Evolutionary conservation across 1,284 basidiomycete species (phyloP).

Genomic region (Ustilago loliicola): DNA sequence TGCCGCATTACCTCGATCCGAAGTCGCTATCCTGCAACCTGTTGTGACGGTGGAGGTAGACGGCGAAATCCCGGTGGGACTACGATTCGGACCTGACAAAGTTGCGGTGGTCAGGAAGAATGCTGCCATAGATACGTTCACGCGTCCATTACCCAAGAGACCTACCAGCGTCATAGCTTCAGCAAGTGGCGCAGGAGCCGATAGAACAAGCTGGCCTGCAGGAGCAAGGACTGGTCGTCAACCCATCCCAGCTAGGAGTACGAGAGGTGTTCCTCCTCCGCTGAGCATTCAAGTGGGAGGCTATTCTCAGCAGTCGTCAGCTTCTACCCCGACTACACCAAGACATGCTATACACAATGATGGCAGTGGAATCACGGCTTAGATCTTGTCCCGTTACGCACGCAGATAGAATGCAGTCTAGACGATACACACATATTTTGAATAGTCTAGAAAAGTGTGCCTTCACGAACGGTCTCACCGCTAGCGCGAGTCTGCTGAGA

Average conservation of each 20-base stretch:
- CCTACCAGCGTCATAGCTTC: slow-evolving; percentile 18
- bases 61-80: slow-evolving; percentile 34
- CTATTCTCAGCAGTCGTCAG: slow-evolving; percentile 13
- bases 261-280: slow-evolving; percentile 10
- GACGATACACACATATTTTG: background rate
- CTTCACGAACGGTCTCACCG: slow-evolving; percentile 23
- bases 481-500: background rate
- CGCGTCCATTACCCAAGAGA: slow-evolving; percentile 30
- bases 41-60: slow-evolving; percentile 74
- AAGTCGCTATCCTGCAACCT: slow-evolving; percentile 90
- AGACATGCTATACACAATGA: slow-evolving; percentile 11
- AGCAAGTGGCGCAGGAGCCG: background rate
- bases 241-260: background rate
- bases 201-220: slow-evolving; percentile 16
- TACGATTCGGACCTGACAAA: slow-evolving; percentile 40
- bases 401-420: background rate
- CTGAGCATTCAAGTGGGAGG: slow-evolving; percentile 9
- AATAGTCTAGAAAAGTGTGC: slow-evolving; percentile 33
- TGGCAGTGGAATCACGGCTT: slow-evolving; percentile 13
- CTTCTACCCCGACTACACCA: slow-evolving; percentile 28
- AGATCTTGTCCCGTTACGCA: slow-evolving; percentile 3
- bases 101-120: slow-evolving; percentile 47
- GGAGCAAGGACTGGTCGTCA: slow-evolving; percentile 15
- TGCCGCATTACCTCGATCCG: slow-evolving; percentile 86
- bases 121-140: slow-evolving; percentile 46